Conservation (phyloP, 2,329 filamentous ascomycete species). For the Cladosporium velox region DNA sequence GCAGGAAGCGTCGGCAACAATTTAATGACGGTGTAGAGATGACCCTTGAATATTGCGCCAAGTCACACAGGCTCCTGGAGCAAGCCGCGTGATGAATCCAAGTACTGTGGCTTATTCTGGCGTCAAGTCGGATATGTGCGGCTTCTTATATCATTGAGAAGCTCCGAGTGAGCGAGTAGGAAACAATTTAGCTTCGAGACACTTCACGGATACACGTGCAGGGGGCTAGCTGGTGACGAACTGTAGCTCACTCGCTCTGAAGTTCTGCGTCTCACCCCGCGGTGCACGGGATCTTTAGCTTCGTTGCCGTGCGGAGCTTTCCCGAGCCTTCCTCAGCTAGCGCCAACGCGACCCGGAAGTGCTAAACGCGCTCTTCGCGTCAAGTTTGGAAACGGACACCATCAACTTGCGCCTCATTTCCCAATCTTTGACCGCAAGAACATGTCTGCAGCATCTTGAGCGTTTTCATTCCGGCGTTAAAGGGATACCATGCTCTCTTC, state of each 20-base stretch:
- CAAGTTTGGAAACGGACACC: conserved; percentile 3
- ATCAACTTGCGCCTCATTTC: conserved; percentile 17
- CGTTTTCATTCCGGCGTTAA: conserved; percentile 4
- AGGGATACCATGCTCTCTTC: conserved; percentile 21
- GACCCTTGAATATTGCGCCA: background rate
- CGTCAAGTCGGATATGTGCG: background rate
- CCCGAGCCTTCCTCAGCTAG: background rate
- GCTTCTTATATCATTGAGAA: background rate
- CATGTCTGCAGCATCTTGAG: conserved; percentile 14
- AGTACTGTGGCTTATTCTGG: background rate
- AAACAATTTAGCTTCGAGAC: conserved; percentile 1
- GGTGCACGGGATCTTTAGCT: background rate
- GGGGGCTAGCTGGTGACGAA: background rate
- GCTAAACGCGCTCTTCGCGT: conserved; percentile 1
- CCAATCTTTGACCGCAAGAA: background rate
- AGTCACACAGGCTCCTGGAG: background rate
- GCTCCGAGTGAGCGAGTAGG: background rate
- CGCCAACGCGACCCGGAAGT: background rate
- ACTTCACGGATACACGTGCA: background rate
- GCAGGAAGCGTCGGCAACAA: background rate
- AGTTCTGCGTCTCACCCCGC: background rate
- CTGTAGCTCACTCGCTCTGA: background rate
- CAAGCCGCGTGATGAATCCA: background rate
- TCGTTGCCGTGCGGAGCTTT: conserved; percentile 1
- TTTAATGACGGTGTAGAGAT: background rate